These are phyloP conservation scores for Cyclospora cayetanensis DNA, from an alignment of 169 alveolate genomes.

Conservation along the genomic window DNA sequence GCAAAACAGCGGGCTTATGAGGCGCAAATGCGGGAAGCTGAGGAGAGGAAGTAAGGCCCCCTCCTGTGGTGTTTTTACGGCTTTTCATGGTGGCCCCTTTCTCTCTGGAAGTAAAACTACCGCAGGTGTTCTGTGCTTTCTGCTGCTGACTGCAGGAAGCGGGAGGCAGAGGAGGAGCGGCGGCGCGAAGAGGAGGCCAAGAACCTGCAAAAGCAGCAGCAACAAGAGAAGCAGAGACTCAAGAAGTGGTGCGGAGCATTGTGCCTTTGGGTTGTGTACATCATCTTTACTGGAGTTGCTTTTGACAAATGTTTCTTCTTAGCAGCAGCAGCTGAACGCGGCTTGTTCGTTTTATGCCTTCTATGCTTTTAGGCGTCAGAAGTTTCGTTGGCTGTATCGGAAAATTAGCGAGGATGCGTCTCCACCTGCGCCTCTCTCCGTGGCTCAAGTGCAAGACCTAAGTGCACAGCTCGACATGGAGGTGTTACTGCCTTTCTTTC, in stretches of 20 bases:
- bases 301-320: no score
- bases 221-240: conserved; percentile 54
- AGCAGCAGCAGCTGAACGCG: no score
- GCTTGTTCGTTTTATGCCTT: background rate
- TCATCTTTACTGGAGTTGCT: no score
- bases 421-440: background rate
- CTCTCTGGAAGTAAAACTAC: background rate
- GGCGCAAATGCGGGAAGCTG: conserved; percentile 35
- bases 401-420: background rate
- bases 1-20: conserved; percentile 50
- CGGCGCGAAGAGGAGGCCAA: conserved; percentile 51
- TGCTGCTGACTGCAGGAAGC: conserved; percentile 62
- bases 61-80: background rate
- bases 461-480: background rate
- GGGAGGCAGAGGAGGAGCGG: conserved; percentile 71
- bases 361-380: conserved; percentile 26
- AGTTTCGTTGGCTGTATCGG: background rate
- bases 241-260: conserved; percentile 22
- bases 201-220: conserved; percentile 70
- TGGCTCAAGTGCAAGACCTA: background rate
- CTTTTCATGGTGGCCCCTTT: background rate
- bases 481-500: background rate
- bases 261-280: no score
- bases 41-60: conserved; percentile 9
- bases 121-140: background rate